Evolutionary conservation across 257 asterid genomes (phyloP).

Genomic region (Nicotiana paniculata): DNA sequence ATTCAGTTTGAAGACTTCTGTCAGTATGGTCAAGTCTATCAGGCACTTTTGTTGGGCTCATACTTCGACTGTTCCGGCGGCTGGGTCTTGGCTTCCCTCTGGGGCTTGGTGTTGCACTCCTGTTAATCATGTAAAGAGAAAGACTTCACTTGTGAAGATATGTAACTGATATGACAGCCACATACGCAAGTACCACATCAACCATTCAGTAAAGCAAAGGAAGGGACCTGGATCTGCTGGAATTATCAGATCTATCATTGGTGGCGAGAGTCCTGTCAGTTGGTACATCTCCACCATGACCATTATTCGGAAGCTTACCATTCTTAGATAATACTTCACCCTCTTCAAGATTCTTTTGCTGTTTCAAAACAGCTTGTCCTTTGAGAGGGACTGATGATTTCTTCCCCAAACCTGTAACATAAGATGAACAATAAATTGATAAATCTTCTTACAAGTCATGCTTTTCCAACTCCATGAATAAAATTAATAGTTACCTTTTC

Average conservation of each 20-base stretch:
- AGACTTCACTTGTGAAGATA: not conserved
- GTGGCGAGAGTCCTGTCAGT: constrained; percentile 22
- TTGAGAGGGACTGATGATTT: constrained; percentile 22
- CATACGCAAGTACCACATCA: not conserved
- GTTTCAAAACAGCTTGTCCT: constrained; percentile 25
- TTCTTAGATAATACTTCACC: constrained; percentile 52
- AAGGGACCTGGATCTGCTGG: constrained; percentile 58
- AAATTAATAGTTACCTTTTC: constrained; percentile 22
- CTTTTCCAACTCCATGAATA: not conserved
- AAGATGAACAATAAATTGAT: not conserved
- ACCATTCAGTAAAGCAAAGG: not conserved
- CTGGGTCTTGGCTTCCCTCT: constrained; percentile 36
- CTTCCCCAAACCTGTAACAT: constrained; percentile 13
- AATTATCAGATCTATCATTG: constrained; percentile 22
- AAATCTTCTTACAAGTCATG: not conserved
- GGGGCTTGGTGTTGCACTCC: constrained; percentile 47
- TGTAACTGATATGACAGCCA: not conserved
- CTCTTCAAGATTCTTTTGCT: constrained; percentile 50
- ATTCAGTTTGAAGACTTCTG: constrained; percentile 22
- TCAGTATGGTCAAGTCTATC: constrained; percentile 20
- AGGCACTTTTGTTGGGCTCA: constrained; percentile 39
- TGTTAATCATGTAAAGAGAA: constrained; percentile 19
- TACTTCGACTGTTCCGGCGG: constrained; percentile 27
- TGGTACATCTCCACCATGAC: constrained; percentile 25
- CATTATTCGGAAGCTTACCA: constrained; percentile 36